These are phyloP conservation scores for Sordariomycetes sp. DNA, from an alignment of 2,329 filamentous ascomycete genomes.

Conservation along the genomic window DNA sequence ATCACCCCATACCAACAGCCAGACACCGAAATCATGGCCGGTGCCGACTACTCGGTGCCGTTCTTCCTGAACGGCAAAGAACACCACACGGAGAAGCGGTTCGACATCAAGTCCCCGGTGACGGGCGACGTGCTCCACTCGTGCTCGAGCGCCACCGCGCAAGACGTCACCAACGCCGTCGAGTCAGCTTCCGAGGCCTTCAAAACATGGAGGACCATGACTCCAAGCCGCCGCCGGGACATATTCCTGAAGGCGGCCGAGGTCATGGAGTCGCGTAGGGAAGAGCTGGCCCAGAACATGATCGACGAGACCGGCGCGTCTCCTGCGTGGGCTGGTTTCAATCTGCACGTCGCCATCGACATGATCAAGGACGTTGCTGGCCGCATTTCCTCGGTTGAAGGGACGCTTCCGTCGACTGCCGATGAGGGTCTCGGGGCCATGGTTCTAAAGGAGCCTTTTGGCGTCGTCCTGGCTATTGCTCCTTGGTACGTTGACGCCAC, in stretches of 20 bases:
- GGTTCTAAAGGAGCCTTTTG: constrained; percentile 65
- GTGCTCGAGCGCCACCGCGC: constrained; percentile 44
- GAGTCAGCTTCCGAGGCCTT: constrained; percentile 54
- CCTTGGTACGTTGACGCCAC: constrained; percentile 51
- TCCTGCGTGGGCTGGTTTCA: constrained; percentile 27
- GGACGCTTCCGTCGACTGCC: constrained; percentile 21
- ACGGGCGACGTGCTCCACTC: constrained; percentile 41
- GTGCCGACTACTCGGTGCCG: constrained; percentile 16
- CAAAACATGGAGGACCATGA: constrained; percentile 55
- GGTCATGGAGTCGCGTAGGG: constrained; percentile 45
- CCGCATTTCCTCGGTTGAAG: constrained; percentile 25
- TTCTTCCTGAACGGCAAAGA: constrained; percentile 34
- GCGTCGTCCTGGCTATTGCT: constrained; percentile 68
- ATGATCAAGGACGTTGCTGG: constrained; percentile 31
- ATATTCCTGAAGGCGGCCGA: constrained; percentile 61
- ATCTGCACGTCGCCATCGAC: constrained; percentile 23
- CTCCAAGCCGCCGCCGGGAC: constrained; percentile 50
- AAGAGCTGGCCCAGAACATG: constrained; percentile 53
- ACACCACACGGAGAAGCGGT: constrained; percentile 32
- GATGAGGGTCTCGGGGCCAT: constrained; percentile 37
- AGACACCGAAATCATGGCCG: neutral
- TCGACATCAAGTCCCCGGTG: constrained; percentile 45
- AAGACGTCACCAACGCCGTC: constrained; percentile 42
- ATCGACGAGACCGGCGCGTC: constrained; percentile 33
- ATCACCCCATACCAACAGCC: no score